Evolutionary conservation across 2,329 filamentous ascomycete genomes (phyloP).

Genomic region (Cucurbitaria berberidis): DNA sequence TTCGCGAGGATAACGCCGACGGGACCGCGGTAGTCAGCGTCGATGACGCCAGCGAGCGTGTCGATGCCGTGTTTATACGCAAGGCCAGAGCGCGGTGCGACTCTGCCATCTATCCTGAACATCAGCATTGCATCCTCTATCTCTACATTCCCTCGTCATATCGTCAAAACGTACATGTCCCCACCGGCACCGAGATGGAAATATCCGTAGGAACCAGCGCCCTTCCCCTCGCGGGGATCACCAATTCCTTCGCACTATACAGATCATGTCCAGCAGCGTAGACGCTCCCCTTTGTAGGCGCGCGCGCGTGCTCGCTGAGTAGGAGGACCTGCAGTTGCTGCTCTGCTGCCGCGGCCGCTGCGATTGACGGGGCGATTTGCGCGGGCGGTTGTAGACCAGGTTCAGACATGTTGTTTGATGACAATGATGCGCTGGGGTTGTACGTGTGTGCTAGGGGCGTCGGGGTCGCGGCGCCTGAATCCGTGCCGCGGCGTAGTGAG

Average conservation of each 20-base stretch:
- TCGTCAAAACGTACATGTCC: conserved; percentile 72
- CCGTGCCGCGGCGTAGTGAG: conserved; percentile 33
- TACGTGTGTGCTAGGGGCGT: conserved; percentile 36
- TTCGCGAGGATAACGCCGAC: conserved; percentile 97
- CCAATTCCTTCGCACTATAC: conserved; percentile 75
- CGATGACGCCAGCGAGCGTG: conserved; percentile 94
- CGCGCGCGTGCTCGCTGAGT: conserved; percentile 76
- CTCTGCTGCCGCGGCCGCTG: conserved; percentile 38
- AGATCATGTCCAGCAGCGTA: conserved; percentile 95
- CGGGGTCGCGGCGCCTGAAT: conserved; percentile 45
- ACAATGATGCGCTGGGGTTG: conserved; percentile 17
- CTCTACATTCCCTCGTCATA: too few species aligned
- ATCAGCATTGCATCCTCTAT: too few species aligned
- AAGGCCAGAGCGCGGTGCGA: conserved; percentile 89
- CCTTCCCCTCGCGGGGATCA: conserved; percentile 82
- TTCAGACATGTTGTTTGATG: conserved; percentile 13
- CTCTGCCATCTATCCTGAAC: conserved; percentile 79
- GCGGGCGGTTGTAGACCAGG: conserved; percentile 27
- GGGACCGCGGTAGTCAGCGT: conserved; percentile 93
- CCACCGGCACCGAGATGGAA: conserved; percentile 85
- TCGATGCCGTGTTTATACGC: conserved; percentile 96
- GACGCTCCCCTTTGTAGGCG: conserved; percentile 86
- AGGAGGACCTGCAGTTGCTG: conserved; percentile 84
- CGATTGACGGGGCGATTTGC: conserved; percentile 30
- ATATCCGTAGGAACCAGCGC: conserved; percentile 90